Percentiles rank a stretch among this genome's conserved stretches.
Conservation (phyloP, 371 early-diverging fungal species). For the Mucor mucedo region DNA sequence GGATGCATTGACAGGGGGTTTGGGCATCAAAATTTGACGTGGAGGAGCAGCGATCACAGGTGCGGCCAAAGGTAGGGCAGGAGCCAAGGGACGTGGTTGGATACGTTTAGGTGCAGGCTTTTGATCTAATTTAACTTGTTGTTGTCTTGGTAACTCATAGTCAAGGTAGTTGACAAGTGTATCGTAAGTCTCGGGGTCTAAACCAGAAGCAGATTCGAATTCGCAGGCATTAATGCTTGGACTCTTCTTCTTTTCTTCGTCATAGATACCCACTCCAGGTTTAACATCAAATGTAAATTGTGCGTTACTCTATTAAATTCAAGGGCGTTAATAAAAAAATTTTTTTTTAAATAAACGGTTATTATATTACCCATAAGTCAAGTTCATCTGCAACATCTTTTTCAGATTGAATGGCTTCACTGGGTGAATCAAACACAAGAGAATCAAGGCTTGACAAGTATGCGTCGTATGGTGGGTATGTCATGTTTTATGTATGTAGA, state of each 20-base stretch:
- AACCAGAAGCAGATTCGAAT: conserved; percentile 21
- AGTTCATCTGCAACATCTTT: conserved; percentile 54
- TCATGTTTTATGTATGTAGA: conserved; percentile 8
- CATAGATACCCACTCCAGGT: conserved; percentile 60
- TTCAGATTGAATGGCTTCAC: conserved; percentile 33
- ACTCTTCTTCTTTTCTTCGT: conserved; percentile 42
- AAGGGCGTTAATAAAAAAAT: conserved; percentile 4
- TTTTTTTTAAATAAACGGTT: neutral
- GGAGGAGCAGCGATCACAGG: conserved; percentile 3
- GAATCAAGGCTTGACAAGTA: conserved; percentile 42
- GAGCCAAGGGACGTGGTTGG: conserved; percentile 38
- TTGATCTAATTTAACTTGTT: conserved; percentile 25
- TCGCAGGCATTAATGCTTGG: conserved; percentile 9
- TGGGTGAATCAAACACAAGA: conserved; percentile 40
- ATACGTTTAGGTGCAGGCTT: conserved; percentile 12
- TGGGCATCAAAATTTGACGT: conserved; percentile 41
- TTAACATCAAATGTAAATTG: conserved; percentile 69
- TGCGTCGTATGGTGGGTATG: conserved; percentile 18
- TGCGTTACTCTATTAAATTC: conserved; percentile 56
- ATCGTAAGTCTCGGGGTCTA: conserved; percentile 41
- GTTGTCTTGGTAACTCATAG: conserved; percentile 50
- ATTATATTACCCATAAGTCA: conserved; percentile 51
- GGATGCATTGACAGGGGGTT: conserved; percentile 24
- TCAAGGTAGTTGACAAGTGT: conserved; percentile 50
- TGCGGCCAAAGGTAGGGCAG: conserved; percentile 14